These are phyloP conservation scores for Aspergillus niger DNA, from an alignment of 2,329 filamentous ascomycete species.

Conservation along the genomic window DNA sequence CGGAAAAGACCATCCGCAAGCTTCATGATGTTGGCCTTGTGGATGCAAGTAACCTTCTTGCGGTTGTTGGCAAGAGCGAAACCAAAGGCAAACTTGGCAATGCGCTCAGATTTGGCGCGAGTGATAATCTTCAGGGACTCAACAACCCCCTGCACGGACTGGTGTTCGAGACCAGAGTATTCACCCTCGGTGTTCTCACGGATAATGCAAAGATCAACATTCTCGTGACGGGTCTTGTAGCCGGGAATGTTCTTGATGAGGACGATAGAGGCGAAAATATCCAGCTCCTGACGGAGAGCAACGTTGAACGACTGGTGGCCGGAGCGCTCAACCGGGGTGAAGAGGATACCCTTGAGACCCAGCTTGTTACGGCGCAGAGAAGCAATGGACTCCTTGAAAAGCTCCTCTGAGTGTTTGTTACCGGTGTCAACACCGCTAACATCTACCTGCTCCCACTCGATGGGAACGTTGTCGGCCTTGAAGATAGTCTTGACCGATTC, in stretches of 20 bases:
- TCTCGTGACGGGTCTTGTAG: conserved; percentile 94
- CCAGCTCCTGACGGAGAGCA: conserved; percentile 96
- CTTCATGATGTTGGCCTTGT: conserved; percentile 99
- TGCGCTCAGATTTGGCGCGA: conserved; percentile 97
- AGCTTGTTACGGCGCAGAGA: conserved; percentile 98
- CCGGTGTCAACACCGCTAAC: conserved; percentile 87
- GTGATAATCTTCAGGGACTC: conserved; percentile 99
- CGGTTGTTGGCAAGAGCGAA: conserved; percentile 98
- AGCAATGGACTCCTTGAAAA: conserved; percentile 92
- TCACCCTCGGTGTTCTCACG: conserved; percentile 99
- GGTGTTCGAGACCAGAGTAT: conserved; percentile 98
- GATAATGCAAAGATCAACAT: conserved; percentile 98
- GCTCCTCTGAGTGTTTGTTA: conserved; percentile 84
- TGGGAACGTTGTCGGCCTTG: conserved; percentile 98
- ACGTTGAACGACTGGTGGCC: conserved; percentile 99
- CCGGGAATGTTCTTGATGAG: conserved; percentile 99
- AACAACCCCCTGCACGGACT: conserved; percentile 93
- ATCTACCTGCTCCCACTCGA: conserved; percentile 98
- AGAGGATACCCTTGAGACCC: conserved; percentile 96
- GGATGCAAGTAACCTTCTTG: conserved; percentile 99
- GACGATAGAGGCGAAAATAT: conserved; percentile 98
- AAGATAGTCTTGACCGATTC: conserved; percentile 99
- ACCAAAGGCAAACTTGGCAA: conserved; percentile 97
- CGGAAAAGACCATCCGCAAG: conserved; percentile 98
- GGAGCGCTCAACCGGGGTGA: conserved; percentile 94